Conservation (phyloP, 495 filamentous ascomycete species). For the Penicillium parvum region DNA sequence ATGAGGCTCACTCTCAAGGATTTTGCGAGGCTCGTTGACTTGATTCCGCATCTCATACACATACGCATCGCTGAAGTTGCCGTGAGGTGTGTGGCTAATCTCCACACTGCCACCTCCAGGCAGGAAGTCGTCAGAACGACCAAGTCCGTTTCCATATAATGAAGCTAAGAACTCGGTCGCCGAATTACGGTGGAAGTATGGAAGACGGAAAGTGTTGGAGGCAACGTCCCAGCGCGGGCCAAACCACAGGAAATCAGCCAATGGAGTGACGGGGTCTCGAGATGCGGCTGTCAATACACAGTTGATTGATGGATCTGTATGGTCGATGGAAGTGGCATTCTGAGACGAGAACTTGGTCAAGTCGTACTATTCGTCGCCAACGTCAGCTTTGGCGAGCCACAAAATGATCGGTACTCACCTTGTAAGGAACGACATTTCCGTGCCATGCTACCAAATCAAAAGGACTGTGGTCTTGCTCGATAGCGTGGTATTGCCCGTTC, state of each 20-base stretch:
- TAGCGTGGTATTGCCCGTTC: slow-evolving; percentile 32
- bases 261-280: slow-evolving; percentile 31
- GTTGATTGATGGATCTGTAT: slow-evolving; percentile 39
- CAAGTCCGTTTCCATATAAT: slow-evolving; percentile 38
- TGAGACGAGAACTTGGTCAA: slow-evolving; percentile 40
- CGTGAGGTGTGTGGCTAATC: slow-evolving; percentile 39
- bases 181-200: slow-evolving; percentile 42
- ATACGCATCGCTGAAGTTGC: slow-evolving; percentile 40
- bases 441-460: slow-evolving; percentile 43
- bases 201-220: slow-evolving; percentile 39
- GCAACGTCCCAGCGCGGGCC: slow-evolving; percentile 42
- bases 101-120: slow-evolving; percentile 42
- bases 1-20: slow-evolving; percentile 32
- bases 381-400: background rate
- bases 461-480: slow-evolving; percentile 39
- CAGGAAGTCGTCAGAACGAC: slow-evolving; percentile 37
- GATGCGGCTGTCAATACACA: slow-evolving; percentile 38
- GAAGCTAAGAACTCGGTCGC: slow-evolving; percentile 40
- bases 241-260: slow-evolving; percentile 42
- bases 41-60: slow-evolving; percentile 37
- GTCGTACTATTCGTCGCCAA: slow-evolving; percentile 26
- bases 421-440: slow-evolving; percentile 43
- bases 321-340: slow-evolving; percentile 40
- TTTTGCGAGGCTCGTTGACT: slow-evolving; percentile 37
- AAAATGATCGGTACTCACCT: slow-evolving; percentile 16